Percentiles rank a stretch among this genome's conserved stretches.
Conservation (phyloP, 306 rosid species). For the Notholithocarpus densiflorus region DNA sequence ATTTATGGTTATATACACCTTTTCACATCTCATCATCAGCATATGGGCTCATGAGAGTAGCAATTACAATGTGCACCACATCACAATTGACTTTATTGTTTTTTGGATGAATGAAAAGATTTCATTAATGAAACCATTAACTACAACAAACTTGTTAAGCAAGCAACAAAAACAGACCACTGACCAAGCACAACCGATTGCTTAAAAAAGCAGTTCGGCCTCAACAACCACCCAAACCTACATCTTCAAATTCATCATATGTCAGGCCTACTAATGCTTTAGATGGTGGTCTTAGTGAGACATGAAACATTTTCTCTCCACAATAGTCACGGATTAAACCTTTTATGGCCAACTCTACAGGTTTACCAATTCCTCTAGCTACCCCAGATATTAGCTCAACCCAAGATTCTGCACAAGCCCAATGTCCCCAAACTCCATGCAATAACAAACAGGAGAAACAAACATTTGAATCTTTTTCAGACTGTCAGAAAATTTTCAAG, state of each 20-base stretch:
- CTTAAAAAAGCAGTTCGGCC: no score
- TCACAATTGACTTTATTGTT: no score
- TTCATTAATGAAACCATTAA: no score
- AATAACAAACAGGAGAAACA: constrained; percentile 27
- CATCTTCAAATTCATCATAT: constrained; percentile 27
- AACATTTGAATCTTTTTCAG: constrained; percentile 21
- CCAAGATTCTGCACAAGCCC: constrained; percentile 12
- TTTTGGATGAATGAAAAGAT: no score
- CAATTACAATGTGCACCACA: no score
- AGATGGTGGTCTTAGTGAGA: constrained; percentile 36
- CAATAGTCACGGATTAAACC: constrained; percentile 20
- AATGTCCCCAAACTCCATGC: constrained; percentile 23
- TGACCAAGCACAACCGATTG: no score
- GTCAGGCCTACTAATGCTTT: constrained; percentile 76
- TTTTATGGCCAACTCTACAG: constrained; percentile 7
- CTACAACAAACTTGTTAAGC: no score
- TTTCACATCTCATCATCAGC: no score
- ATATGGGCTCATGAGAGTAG: no score
- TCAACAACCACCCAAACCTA: no score
- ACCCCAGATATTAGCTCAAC: constrained; percentile 17
- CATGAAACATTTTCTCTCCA: constrained; percentile 34
- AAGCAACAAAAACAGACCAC: no score
- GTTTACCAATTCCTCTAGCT: constrained; percentile 11
- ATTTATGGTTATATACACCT: no score
- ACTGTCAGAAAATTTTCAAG: constrained; percentile 20